phyloP scores from a whole-genome alignment of 495 filamentous ascomycete genomes.

The Penicillium flavigenum region DNA sequence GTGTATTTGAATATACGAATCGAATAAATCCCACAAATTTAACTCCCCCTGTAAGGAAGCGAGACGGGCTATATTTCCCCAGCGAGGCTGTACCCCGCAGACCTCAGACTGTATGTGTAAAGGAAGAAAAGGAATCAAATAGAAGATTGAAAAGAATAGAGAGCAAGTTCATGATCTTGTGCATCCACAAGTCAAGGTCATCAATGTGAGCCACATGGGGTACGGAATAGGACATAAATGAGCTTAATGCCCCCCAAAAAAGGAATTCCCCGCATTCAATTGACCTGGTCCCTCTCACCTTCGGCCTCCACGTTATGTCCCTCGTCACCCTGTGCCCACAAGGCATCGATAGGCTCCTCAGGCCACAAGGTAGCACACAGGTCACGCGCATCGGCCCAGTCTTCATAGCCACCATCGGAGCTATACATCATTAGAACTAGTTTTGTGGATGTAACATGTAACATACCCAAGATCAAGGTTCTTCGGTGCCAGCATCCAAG shows the following conservation, averaged over 20 bases:
- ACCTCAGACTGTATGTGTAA: too few relatives aligned
- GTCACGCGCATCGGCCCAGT: background rate
- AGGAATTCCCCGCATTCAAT: background rate
- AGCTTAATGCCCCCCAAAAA: background rate
- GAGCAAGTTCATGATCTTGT: background rate
- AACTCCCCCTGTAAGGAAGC: background rate
- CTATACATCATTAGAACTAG: background rate
- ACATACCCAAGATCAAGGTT: background rate
- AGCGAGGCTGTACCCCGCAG: too few relatives aligned
- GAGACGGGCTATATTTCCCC: too few relatives aligned
- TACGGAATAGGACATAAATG: background rate
- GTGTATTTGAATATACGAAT: background rate
- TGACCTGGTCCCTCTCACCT: background rate
- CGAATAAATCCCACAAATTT: background rate
- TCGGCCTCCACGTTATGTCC: background rate
- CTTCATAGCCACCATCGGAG: constrained; percentile 10
- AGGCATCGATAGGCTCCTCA: background rate
- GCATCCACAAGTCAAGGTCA: background rate
- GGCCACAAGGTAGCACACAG: constrained; percentile 10
- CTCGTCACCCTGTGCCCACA: background rate
- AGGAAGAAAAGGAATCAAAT: background rate
- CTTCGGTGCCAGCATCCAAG: constrained; percentile 17
- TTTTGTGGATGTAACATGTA: too few relatives aligned
- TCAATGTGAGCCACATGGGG: background rate
- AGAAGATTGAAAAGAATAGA: background rate